Percentiles rank a stretch among this genome's conserved stretches.
Evolutionary conservation across 2,329 filamentous ascomycete genomes (phyloP).

Genomic region (Fusarium ambrosium): DNA sequence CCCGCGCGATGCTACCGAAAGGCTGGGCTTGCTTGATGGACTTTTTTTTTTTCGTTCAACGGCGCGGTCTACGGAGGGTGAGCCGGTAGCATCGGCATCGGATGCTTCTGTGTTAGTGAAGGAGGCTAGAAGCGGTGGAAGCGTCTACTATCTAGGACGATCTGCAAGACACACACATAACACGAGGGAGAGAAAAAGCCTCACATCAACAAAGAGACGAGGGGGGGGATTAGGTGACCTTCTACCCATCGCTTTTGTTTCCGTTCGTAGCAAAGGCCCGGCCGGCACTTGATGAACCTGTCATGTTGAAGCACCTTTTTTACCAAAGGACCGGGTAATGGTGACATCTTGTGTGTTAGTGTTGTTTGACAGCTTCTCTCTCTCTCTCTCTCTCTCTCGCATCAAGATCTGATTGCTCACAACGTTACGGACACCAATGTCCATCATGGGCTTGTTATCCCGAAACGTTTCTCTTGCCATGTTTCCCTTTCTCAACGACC

Average conservation of each 20-base stretch:
- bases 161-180: neutral
- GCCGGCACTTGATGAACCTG: conserved; percentile 1
- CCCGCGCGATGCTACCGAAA: neutral
- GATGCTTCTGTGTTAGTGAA: conserved; percentile 5
- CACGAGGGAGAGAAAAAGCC: neutral
- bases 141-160: neutral
- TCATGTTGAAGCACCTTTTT: neutral
- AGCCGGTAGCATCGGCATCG: conserved; percentile 6
- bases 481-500: neutral
- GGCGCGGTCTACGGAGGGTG: neutral
- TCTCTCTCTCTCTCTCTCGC: too few relatives aligned
- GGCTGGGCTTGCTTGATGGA: neutral
- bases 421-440: neutral
- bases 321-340: neutral
- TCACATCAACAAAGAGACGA: neutral
- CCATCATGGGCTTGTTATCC: neutral
- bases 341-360: neutral
- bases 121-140: conserved; percentile 2
- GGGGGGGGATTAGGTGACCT: neutral
- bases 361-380: neutral
- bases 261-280: neutral
- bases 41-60: neutral
- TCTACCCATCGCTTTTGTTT: neutral
- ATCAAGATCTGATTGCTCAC: neutral
- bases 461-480: neutral